Percentiles rank a stretch among this genome's conserved stretches.
These are phyloP conservation scores for Saccharum officinarum DNA, from an alignment of 176 grass and related monocot genomes.

Conservation along the genomic window DNA sequence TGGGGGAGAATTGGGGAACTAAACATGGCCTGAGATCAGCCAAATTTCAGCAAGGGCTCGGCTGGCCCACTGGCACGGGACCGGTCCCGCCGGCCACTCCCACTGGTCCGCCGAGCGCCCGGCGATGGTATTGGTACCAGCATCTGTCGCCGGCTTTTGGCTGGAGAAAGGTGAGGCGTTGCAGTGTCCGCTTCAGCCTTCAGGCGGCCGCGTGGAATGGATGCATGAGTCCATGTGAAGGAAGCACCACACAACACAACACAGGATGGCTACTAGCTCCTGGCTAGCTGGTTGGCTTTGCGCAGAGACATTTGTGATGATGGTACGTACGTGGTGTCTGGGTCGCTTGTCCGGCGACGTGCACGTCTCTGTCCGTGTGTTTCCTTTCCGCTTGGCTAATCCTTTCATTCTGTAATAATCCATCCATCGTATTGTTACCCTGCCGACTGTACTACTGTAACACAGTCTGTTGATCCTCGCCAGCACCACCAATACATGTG, in stretches of 20 bases:
- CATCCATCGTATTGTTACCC: not conserved
- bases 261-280: not conserved
- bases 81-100: too few relatives aligned
- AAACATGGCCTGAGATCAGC: too few relatives aligned
- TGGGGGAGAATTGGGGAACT: too few relatives aligned
- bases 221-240: constrained; percentile 17
- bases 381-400: not conserved
- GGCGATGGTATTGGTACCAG: too few relatives aligned
- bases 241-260: not conserved
- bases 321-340: too few relatives aligned
- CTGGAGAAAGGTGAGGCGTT: constrained; percentile 2
- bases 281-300: not conserved
- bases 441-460: not conserved
- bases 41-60: too few relatives aligned
- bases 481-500: too few relatives aligned
- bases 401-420: too few relatives aligned
- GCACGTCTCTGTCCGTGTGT: constrained; percentile 2
- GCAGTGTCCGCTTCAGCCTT: not conserved
- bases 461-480: not conserved
- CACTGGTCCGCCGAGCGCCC: too few relatives aligned
- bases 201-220: too few relatives aligned
- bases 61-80: too few relatives aligned
- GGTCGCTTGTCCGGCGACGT: not conserved
- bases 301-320: not conserved
- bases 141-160: not conserved